Percentiles rank a stretch among this genome's conserved stretches.
phyloP scores from a whole-genome alignment of 148 eudicot genomes.

The Fallopia convolvulus region DNA sequence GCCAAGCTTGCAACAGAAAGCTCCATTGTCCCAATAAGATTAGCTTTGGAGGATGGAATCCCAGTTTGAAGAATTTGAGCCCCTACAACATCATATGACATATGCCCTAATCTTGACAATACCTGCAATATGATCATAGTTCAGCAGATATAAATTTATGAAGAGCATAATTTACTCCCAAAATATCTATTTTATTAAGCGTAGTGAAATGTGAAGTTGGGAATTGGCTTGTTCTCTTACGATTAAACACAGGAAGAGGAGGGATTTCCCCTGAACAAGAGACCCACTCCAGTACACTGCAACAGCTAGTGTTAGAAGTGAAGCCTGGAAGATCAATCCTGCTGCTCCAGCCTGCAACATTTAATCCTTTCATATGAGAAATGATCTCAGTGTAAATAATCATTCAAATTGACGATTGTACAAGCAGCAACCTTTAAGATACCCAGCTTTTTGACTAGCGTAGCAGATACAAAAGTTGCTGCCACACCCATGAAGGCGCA shows the following conservation, averaged over 20 bases:
- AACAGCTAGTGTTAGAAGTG: conserved; percentile 75
- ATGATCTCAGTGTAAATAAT: neutral
- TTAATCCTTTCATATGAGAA: conserved; percentile 11
- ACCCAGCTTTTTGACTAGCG: conserved; percentile 62
- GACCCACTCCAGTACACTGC: conserved; percentile 81
- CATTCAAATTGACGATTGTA: conserved; percentile 6
- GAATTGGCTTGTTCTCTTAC: conserved; percentile 24
- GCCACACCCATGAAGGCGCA: conserved; percentile 96
- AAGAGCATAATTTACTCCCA: too few relatives aligned
- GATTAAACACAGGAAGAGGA: conserved; percentile 67
- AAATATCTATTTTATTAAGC: neutral
- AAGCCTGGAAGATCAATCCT: conserved; percentile 76
- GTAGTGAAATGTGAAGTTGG: neutral
- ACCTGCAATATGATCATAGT: conserved; percentile 33
- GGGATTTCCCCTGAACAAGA: conserved; percentile 58
- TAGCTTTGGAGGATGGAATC: conserved; percentile 88
- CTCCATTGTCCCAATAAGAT: conserved; percentile 86
- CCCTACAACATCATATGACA: conserved; percentile 90
- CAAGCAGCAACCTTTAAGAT: conserved; percentile 56
- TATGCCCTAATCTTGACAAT: conserved; percentile 83
- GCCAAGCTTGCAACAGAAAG: conserved; percentile 87
- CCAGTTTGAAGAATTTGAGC: conserved; percentile 96
- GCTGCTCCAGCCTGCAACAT: conserved; percentile 83
- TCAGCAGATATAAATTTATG: neutral
- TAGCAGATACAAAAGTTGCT: conserved; percentile 81